These are phyloP conservation scores for Botryosphaeria dothidea DNA, from an alignment of 2,329 filamentous ascomycete genomes.

Conservation along the genomic window DNA sequence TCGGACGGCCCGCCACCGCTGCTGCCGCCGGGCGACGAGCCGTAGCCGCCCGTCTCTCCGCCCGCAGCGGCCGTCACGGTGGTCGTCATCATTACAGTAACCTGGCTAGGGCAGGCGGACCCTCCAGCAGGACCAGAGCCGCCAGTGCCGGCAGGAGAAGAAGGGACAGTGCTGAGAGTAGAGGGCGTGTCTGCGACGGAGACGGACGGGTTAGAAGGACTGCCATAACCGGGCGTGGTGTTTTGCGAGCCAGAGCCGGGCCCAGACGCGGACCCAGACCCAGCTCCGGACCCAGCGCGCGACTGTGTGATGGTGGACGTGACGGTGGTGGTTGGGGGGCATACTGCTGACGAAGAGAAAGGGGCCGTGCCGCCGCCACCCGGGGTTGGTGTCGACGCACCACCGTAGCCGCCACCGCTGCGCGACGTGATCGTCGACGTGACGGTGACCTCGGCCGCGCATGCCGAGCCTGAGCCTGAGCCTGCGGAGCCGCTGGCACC, in stretches of 20 bases:
- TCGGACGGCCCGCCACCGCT: background rate
- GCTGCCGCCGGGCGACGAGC: background rate
- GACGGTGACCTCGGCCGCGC: slow-evolving; percentile 2
- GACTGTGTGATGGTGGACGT: background rate
- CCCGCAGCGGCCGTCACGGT: background rate
- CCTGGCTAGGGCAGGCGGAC: background rate
- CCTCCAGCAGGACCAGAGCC: background rate
- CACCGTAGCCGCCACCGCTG: background rate
- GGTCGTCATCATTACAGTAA: slow-evolving; percentile 8
- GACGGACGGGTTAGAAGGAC: background rate
- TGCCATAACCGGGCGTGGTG: background rate
- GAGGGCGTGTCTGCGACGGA: background rate
- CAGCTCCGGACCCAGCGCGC: background rate
- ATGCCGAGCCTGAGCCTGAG: background rate
- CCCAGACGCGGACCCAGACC: background rate
- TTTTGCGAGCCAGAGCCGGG: background rate
- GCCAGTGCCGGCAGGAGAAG: background rate
- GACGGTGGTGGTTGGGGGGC: background rate
- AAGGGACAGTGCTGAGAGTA: background rate
- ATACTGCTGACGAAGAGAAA: background rate
- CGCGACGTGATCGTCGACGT: background rate
- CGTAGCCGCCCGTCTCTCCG: background rate
- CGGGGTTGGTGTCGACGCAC: background rate
- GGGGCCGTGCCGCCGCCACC: background rate
- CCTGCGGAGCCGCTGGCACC: too few species aligned